phyloP scores from a whole-genome alignment of 2,329 filamentous ascomycete species.

The Setomelanomma holmii region DNA sequence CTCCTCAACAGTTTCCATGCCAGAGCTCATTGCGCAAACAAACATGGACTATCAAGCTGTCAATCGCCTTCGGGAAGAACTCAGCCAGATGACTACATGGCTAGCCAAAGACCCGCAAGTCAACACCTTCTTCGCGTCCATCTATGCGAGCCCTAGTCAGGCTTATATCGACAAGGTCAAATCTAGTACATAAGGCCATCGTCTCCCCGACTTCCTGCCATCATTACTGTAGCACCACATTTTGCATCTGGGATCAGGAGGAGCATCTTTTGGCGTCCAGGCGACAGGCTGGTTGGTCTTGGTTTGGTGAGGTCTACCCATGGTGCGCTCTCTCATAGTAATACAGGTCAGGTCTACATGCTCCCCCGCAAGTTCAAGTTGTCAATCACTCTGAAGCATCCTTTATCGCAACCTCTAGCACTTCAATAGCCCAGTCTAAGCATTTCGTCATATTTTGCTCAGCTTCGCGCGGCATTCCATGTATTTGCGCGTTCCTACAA shows the following conservation, averaged over 20 bases:
- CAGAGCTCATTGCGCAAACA: constrained; percentile 93
- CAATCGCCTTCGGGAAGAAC: constrained; percentile 84
- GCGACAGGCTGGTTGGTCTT: constrained; percentile 7
- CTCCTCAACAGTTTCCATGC: constrained; percentile 73
- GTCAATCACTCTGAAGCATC: constrained; percentile 6
- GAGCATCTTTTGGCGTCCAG: constrained; percentile 18
- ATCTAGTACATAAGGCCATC: constrained; percentile 34
- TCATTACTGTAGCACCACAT: constrained; percentile 19
- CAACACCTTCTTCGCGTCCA: constrained; percentile 75
- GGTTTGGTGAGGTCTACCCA: neutral
- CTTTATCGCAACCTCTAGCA: constrained; percentile 30
- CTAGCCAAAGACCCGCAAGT: constrained; percentile 72
- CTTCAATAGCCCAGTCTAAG: constrained; percentile 38
- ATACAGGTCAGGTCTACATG: constrained; percentile 7
- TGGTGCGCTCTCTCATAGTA: constrained; percentile 4
- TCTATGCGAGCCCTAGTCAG: constrained; percentile 75
- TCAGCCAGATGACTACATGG: constrained; percentile 86
- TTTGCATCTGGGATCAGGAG: constrained; percentile 14
- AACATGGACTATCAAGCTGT: constrained; percentile 97
- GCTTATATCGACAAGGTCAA: constrained; percentile 75
- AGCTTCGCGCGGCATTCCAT: constrained; percentile 50
- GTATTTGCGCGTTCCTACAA: constrained; percentile 33
- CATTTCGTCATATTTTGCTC: constrained; percentile 44
- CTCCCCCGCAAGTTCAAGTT: neutral
- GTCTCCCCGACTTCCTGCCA: neutral